These are phyloP conservation scores for Eimeria falciformis DNA, from an alignment of 169 alveolate genomes.

Conservation along the genomic window DNA sequence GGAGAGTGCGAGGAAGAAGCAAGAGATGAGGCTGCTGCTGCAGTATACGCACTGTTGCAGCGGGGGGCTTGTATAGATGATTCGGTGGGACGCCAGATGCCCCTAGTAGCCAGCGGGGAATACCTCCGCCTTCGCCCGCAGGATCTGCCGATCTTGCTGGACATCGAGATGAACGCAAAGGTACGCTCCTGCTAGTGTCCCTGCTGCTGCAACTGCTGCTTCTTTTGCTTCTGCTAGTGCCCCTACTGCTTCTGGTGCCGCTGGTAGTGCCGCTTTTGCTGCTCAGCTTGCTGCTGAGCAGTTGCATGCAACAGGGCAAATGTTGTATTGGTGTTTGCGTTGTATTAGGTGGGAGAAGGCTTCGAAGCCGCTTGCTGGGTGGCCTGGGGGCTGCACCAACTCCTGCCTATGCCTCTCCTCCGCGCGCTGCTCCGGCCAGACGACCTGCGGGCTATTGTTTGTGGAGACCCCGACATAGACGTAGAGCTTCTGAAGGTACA, in stretches of 20 bases:
- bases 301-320: background rate
- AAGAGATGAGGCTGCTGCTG: conserved; percentile 52
- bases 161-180: background rate
- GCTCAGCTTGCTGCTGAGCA: conserved; percentile 12
- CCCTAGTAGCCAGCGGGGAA: background rate
- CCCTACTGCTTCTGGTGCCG: background rate
- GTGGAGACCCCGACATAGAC: conserved; percentile 70
- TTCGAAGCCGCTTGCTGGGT: conserved; percentile 52
- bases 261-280: background rate
- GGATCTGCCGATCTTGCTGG: conserved; percentile 22
- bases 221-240: background rate
- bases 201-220: background rate
- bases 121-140: conserved; percentile 20
- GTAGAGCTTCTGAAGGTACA: conserved; percentile 60
- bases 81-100: conserved; percentile 31
- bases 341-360: conserved; percentile 51
- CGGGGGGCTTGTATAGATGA: conserved; percentile 34
- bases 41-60: conserved; percentile 24
- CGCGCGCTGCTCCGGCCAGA: conserved; percentile 66
- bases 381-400: conserved; percentile 65
- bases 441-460: conserved; percentile 55
- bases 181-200: conserved; percentile 7
- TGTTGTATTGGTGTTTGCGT: background rate
- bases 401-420: conserved; percentile 61
- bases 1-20: conserved; percentile 60